Base-by-base conservation (phyloP, 768 basidiomycete genomes). In the Sistotremastrum niveocremeum region DNA sequence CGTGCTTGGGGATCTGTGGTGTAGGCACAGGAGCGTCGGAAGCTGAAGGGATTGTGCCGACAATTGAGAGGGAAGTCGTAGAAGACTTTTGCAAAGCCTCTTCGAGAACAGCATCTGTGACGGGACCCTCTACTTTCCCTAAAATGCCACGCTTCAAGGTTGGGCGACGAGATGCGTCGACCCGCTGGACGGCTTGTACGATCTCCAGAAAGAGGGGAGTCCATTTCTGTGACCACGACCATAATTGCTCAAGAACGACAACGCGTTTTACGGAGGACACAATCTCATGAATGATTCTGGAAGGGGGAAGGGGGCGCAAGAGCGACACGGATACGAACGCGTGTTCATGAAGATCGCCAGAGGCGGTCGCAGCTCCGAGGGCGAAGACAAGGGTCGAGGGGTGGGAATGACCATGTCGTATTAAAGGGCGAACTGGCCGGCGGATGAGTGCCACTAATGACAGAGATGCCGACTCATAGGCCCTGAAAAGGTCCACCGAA, bases 121-220 rank as follows among this genome's bases (percentile, higher is more conserved):
- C 44, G 20, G 20, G 20, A 48, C 71, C 54, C 41, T 56, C 54
- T 5, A 62, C 52, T 42, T 73, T 65, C 9, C 81, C 82, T 34
- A 91, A 68, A 39, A 74, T 65, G 30, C 78, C 79, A 43, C 73
- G 78, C 46, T 78, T 72, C 38, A 91, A 68, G 7, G 65, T 50
- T 4, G 83, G 73, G 6, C 72, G 68, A 32, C 64, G 60, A 12
- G 72, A 67, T 0, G 63, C 48, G 31, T 72, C 68, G 40, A 70
- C 69, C 39, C 74, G 67, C 51, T 89, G 87, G 34, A 91, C 61
- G 9, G 81, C 79, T 46, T 71, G 72, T 41, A 85, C 72, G 29
- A 90, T 66, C 34, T 93, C 89, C 43, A 95, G 73, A 61, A 84
- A 94, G 3, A 94, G 63, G 0, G 88, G 84, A 1, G 84, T 81